phyloP scores from a whole-genome alignment of 176 grass and related monocot species.

The barley (Hordeum vulgare) region MorexV3_pseudomolecules_assembly NC_058518.1:508079601-508080100 shows the following conservation, averaged over 20 bases:
- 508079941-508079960: conserved; percentile 61
- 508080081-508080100: background rate
- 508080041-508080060: conserved; percentile 10
- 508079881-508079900: background rate
- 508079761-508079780: conserved; percentile 57
- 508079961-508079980: conserved; percentile 49
- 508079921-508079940: conserved; percentile 67
- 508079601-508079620: conserved; percentile 79
- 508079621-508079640: conserved; percentile 61
- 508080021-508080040: conserved; percentile 22
- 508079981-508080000: conserved; percentile 66
- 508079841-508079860: background rate
- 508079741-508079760: conserved; percentile 76
- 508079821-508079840: conserved; percentile 28
- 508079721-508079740: conserved; percentile 64
- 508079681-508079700: background rate
- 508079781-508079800: conserved; percentile 27
- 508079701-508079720: conserved; percentile 59
- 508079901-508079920: conserved; percentile 8
- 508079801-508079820: conserved; percentile 39
- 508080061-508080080: background rate
- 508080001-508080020: conserved; percentile 75
- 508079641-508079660: conserved; percentile 28
- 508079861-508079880: background rate
- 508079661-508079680: background rate